These are phyloP conservation scores for Spirogloea muscicola DNA, from an alignment of 139 green algal species.

Conservation along the genomic window DNA sequence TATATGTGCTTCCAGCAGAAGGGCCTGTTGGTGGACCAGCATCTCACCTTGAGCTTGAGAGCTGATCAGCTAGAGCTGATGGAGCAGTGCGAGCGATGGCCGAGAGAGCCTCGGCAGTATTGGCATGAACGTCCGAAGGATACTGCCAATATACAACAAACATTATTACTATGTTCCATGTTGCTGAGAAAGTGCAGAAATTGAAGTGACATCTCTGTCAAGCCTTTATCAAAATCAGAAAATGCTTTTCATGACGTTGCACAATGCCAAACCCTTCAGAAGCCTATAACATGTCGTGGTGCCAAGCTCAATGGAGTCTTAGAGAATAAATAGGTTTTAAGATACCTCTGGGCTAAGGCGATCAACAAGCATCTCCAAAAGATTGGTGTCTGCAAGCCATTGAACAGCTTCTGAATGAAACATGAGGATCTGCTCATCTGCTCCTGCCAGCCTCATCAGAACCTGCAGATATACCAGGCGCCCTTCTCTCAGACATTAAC, in stretches of 20 bases:
- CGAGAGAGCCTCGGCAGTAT: constrained; percentile 49
- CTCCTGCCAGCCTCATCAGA: constrained; percentile 50
- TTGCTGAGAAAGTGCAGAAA: too few species aligned
- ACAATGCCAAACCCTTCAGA: too few species aligned
- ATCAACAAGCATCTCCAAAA: constrained; percentile 49
- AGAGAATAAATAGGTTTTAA: too few species aligned
- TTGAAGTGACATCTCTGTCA: too few species aligned
- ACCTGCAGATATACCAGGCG: too few species aligned
- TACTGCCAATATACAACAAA: constrained; percentile 36
- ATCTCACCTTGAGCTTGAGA: constrained; percentile 32
- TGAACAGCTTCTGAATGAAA: constrained; percentile 51
- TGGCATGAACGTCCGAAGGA: constrained; percentile 42
- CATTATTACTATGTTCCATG: constrained; percentile 1
- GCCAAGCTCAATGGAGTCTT: too few species aligned
- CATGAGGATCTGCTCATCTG: constrained; percentile 57
- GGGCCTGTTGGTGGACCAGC: too few species aligned
- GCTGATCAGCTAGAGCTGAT: constrained; percentile 47
- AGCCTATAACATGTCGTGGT: too few species aligned
- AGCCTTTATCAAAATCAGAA: too few species aligned
- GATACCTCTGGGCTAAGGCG: constrained; percentile 22
- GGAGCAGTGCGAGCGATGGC: constrained; percentile 50
- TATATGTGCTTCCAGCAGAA: too few species aligned
- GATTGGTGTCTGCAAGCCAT: constrained; percentile 53
- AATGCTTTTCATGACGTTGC: too few species aligned
- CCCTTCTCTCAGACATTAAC: too few species aligned